Evolutionary conservation across 768 basidiomycete genomes (phyloP).

Genomic region (Floccularia luteovirens): DNA sequence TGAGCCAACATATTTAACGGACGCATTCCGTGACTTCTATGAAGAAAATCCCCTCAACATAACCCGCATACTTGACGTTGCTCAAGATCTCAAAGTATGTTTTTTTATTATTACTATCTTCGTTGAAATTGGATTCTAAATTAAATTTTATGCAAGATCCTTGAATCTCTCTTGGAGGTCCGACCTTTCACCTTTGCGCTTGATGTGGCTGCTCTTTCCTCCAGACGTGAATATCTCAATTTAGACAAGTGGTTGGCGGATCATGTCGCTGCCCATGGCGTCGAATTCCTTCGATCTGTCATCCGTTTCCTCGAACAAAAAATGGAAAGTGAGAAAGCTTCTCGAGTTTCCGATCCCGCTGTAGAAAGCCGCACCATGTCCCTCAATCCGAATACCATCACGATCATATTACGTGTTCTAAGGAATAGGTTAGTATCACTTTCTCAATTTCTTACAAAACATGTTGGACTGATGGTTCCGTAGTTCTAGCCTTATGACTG

Average conservation of each 20-base stretch:
- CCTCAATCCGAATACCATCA: constrained; percentile 81
- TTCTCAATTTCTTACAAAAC: neutral
- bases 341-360: constrained; percentile 69
- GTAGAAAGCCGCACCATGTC: constrained; percentile 79
- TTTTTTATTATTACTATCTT: neutral
- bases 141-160: constrained; percentile 43
- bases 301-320: constrained; percentile 89
- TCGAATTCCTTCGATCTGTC: constrained; percentile 81
- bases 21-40: constrained; percentile 89
- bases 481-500: constrained; percentile 68
- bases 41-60: constrained; percentile 89
- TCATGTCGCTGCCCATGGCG: constrained; percentile 74
- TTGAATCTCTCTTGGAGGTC: constrained; percentile 87
- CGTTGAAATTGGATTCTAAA: neutral
- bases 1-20: constrained; percentile 76
- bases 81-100: constrained; percentile 86
- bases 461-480: constrained; percentile 6
- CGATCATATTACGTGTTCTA: constrained; percentile 86
- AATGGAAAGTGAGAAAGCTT: constrained; percentile 81
- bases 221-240: constrained; percentile 88
- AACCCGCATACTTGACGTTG: constrained; percentile 90
- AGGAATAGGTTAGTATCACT: constrained; percentile 63
- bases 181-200: constrained; percentile 85
- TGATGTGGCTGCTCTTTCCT: constrained; percentile 91
- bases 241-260: constrained; percentile 95